Evolutionary conservation across 768 basidiomycete species (phyloP), one percentile per base, ranked within the genome.

Genomic region (Boletellus ananas): DNA sequence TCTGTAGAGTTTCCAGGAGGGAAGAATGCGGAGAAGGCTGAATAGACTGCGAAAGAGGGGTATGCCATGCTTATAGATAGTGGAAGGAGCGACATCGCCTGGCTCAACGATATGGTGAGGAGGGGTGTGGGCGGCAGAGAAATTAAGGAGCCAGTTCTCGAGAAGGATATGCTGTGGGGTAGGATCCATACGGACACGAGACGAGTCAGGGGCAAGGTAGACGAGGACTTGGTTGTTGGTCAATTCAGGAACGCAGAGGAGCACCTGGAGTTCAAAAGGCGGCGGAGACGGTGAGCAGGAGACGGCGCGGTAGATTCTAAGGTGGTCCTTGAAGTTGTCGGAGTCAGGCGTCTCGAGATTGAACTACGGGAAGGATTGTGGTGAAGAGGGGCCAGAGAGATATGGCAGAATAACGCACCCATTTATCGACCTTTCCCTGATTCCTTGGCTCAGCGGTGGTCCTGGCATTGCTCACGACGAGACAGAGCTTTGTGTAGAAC

Each of bases 21-120:
- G 90, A 4, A 90, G 75, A 21, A 89, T 75, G 46, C 87, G 78
- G 40, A 91, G 74, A 37, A 91, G 67, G 45, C 81, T 84, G 54
- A 62, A 73, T 73, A 92, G 6, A 61, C 86, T 87, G 43, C 90
- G 78, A 72, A 91, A 92, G 17, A 90, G 76, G 29, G 86, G 78
- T 59, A 92, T 91, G 33, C 85, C 82, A 58, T 90, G 84, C 67
- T 92, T 92, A 77, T 92, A 92, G 47, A 90, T 84, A 12, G 84
- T 86, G 0, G 89, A 77, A 33, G 85, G 80, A 13, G 83, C 79
- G 34, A 85, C 74, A 51, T 85, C 84, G 43, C 67, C 57, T 38
- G 51, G 57, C 48, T 63, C 64, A 39, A 64, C 59, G 41, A 64
- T 58, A 12, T 55, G 47, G n/a, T 56, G 54, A 10, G 49, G 18